phyloP scores from a whole-genome alignment of 192 early-diverging fungal species.

The Paraglomus brasilianum region DNA sequence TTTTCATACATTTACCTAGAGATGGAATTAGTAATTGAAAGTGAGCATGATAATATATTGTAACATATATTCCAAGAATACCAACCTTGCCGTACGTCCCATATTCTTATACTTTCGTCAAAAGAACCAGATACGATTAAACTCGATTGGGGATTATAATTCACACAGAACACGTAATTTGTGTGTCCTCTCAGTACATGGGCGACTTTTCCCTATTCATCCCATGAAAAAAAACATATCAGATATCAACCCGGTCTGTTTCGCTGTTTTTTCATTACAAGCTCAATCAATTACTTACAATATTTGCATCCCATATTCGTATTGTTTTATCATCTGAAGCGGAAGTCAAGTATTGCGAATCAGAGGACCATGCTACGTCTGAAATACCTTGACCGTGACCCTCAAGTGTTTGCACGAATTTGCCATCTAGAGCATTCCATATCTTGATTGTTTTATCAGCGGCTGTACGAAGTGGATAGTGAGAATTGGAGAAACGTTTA shows the following conservation, averaged over 20 bases:
- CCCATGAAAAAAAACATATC: slow-evolving; percentile 24
- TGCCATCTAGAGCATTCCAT: slow-evolving; percentile 87
- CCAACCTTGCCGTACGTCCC: slow-evolving; percentile 87
- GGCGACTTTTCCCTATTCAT: background rate
- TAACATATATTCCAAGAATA: background rate
- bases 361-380: slow-evolving; percentile 94
- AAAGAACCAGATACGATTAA: slow-evolving; percentile 96
- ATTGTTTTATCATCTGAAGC: slow-evolving; percentile 96
- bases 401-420: slow-evolving; percentile 79
- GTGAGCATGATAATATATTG: background rate
- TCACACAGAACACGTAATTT: slow-evolving; percentile 97
- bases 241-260: slow-evolving; percentile 5
- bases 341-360: slow-evolving; percentile 85
- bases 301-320: slow-evolving; percentile 85
- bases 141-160: slow-evolving; percentile 92
- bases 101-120: slow-evolving; percentile 95
- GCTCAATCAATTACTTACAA: slow-evolving; percentile 48
- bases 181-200: slow-evolving; percentile 88
- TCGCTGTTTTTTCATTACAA: background rate
- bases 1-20: slow-evolving; percentile 84
- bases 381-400: slow-evolving; percentile 94
- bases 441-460: slow-evolving; percentile 95
- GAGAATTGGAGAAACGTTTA: background rate
- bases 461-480: slow-evolving; percentile 47
- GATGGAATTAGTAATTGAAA: background rate